Base-by-base conservation (phyloP, 768 basidiomycete species). In the Termitomyces sp. region DNA sequence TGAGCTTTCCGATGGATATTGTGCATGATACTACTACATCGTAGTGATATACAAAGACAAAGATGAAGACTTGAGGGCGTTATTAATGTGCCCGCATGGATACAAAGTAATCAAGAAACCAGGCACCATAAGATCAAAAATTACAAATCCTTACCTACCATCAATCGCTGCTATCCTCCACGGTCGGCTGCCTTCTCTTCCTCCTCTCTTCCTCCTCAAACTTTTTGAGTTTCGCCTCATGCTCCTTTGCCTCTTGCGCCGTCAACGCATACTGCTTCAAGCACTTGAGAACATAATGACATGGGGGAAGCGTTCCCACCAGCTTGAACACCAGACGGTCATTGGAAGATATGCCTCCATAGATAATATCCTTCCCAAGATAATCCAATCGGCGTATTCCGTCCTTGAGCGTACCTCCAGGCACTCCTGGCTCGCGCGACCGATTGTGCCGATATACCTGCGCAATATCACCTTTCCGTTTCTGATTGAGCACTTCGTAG, bases 361-460 rank as follows among this genome's bases (percentile, higher is more conserved):
- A 91, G 68, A 80, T 76, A 32, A 81, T 81, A 51, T 79, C 65
- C 46, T 71, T 66, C 7, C 81, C 74, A 32, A 92, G 72, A 72
- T 80, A 90, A 63, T 92, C 90, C 51, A 87, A 70, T 51, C 84
- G 71, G 59, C 81, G 79, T 66, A 91, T 74, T 9, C 83, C 83
- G 46, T 78, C 74, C 8, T 81, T 82, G 3, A 91, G 75, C 41
- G 70, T 68, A 0, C 88, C 90, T 0, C 90, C 90, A 1, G 90
- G 88, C 1, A 84, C 87, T 46, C 80, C 81, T 24, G 70, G 70
- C 30, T 76, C 76, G 9, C 81, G 78, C 10, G 85, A 85, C 19
- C 90, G 79, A 64, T 92, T 91, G 64, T 79, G 73, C 35, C 74
- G 69, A 66, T 88, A 91, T 32, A 81, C 75, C 26, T 75, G 71